Conservation (phyloP, 2,329 filamentous ascomycete genomes). For the Emydomyces testavorans region DNA sequence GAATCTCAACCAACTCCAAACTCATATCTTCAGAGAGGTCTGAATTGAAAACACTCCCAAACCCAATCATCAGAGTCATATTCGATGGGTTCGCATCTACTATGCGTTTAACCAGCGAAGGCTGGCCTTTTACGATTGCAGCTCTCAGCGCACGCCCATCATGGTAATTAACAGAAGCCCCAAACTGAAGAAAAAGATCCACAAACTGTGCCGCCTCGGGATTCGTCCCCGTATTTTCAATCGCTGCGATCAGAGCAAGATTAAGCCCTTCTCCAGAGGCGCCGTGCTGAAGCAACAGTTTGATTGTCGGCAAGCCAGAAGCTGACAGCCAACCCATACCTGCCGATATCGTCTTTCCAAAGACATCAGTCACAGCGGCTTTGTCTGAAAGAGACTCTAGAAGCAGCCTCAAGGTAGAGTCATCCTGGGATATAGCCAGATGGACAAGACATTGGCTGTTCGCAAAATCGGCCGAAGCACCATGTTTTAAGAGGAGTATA, state of each 20-base stretch:
- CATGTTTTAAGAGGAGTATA: constrained; percentile 40
- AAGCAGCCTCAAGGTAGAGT: constrained; percentile 13
- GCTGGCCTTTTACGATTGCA: constrained; percentile 44
- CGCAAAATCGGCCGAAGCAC: constrained; percentile 46
- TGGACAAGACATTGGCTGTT: constrained; percentile 42
- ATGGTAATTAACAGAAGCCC: constrained; percentile 41
- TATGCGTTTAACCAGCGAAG: constrained; percentile 26
- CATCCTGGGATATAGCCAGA: constrained; percentile 16
- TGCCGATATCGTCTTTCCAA: constrained; percentile 12
- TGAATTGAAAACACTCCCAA: constrained; percentile 47
- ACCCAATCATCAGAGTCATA: constrained; percentile 42
- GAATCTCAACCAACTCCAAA: constrained; percentile 42
- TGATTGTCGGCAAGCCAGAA: constrained; percentile 39
- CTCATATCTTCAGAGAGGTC: constrained; percentile 41
- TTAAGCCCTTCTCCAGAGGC: constrained; percentile 32
- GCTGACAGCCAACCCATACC: constrained; percentile 39
- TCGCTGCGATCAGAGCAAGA: constrained; percentile 37
- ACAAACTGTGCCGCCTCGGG: constrained; percentile 35
- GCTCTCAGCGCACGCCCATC: constrained; percentile 41
- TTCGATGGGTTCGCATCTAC: constrained; percentile 18
- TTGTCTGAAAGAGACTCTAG: constrained; percentile 12
- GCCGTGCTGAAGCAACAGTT: constrained; percentile 36
- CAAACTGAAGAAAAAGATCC: constrained; percentile 28
- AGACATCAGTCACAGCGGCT: constrained; percentile 13
- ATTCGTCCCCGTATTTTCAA: constrained; percentile 35